phyloP scores from a whole-genome alignment of 176 grass and related monocot species.

The Avena insularis region DNA sequence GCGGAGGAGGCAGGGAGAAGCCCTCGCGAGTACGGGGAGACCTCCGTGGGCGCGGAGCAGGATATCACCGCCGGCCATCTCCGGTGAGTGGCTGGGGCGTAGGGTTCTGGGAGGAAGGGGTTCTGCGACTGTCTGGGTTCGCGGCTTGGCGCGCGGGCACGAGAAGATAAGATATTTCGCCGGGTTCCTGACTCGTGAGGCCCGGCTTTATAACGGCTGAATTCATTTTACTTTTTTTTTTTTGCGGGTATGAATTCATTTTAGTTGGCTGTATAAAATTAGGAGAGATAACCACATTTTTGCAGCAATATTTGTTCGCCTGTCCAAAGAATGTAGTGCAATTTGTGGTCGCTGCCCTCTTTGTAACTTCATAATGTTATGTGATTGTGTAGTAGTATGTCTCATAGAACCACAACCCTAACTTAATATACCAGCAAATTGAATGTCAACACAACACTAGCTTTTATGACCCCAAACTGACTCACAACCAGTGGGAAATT shows the following conservation, averaged over 20 bases:
- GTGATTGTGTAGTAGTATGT: too few species aligned
- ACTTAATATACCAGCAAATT: too few species aligned
- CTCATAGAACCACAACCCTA: too few species aligned
- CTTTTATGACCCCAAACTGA: background rate
- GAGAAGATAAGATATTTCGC: slow-evolving; percentile 53
- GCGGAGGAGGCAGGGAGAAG: slow-evolving; percentile 61
- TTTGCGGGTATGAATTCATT: background rate
- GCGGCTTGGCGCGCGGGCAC: slow-evolving; percentile 47
- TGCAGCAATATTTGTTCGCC: background rate
- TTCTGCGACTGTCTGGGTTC: background rate
- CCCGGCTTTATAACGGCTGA: background rate
- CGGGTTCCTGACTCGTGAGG: background rate
- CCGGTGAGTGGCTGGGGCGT: slow-evolving; percentile 17
- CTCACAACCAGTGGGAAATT: too few species aligned
- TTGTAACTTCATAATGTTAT: too few species aligned
- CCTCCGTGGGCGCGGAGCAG: slow-evolving; percentile 46
- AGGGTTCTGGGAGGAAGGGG: slow-evolving; percentile 46
- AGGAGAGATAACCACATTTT: background rate
- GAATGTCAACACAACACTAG: background rate
- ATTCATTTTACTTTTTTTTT: background rate
- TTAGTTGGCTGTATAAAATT: too few species aligned
- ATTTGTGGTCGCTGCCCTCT: background rate
- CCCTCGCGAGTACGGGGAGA: slow-evolving; percentile 48
- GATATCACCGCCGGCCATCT: slow-evolving; percentile 60
- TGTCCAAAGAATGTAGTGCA: background rate